Percentiles rank a stretch among this genome's conserved stretches.
phyloP scores from a whole-genome alignment of 306 rosid genomes.

The Quercus ilex region DNA sequence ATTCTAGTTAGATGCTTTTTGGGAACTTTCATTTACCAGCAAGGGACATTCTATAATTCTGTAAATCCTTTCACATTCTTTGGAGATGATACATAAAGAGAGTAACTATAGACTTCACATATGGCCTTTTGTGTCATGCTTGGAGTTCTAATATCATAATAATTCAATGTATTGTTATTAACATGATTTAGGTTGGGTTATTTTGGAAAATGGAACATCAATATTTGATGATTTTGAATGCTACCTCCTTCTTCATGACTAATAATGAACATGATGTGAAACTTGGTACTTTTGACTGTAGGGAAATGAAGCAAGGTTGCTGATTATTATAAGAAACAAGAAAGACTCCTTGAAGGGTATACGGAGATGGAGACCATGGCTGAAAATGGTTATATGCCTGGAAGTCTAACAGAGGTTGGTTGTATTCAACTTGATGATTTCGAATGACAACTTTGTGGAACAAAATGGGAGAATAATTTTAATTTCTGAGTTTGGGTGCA shows the following conservation, averaged over 20 bases:
- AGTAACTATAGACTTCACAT: too few species aligned
- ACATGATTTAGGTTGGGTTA: not conserved
- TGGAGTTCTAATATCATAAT: not conserved
- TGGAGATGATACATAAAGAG: too few species aligned
- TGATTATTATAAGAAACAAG: slow-evolving; percentile 72
- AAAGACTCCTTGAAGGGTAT: slow-evolving; percentile 72
- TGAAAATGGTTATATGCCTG: slow-evolving; percentile 59
- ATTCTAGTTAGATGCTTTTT: too few species aligned
- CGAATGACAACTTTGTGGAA: too few species aligned
- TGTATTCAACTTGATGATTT: not conserved
- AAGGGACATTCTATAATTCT: too few species aligned
- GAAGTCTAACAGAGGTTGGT: slow-evolving; percentile 62
- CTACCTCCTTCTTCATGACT: not conserved
- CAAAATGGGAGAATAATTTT: too few species aligned
- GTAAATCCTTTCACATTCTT: too few species aligned
- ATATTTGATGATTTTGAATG: not conserved
- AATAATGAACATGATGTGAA: not conserved
- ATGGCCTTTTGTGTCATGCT: not conserved
- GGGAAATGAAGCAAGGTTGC: slow-evolving; percentile 58
- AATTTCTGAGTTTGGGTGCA: too few species aligned
- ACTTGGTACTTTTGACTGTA: slow-evolving; percentile 8
- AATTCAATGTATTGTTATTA: not conserved
- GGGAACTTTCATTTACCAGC: too few species aligned
- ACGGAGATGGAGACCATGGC: slow-evolving; percentile 74
- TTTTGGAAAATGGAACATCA: not conserved